Base-by-base conservation (phyloP, 2,329 filamentous ascomycete genomes). In the Aspergillus floridensis region DNA sequence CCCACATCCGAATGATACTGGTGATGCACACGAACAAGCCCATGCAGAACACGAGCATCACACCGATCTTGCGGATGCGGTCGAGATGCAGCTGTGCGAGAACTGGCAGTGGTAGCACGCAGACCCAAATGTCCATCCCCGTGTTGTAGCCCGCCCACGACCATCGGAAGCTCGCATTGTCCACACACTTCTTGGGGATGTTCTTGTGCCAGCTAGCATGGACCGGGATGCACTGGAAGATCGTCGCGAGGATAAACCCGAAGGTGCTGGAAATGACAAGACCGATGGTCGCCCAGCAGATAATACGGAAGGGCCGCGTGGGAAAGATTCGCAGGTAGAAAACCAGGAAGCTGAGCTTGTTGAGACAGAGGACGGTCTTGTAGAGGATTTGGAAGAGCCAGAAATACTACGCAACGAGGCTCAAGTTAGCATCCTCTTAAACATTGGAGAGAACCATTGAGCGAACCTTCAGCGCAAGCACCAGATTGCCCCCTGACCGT, bases 321-420 rank as follows among this genome's bases (percentile, higher is more conserved):
- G 59, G 64, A 50, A 74, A 74, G 54, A 75, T 65, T 16, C 72
- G 69, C 49, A 63, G 53, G 59, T 66, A 73, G 59, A 74, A 67
- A 22, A 65, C 53, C 4, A 72, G 52, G 21, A 68, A 67, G 16
- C 72, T 73, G 21, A 70, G 58, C 44, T 75, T 75, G 66, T 54
- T 54, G 16, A 54, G 52, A 8, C 56, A 53, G 3, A 58, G 49
- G 29, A 58, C 38, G 10, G 52, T 29, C 19, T 58, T 58, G 41
- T 58, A 58, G 2, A 58, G 12, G 29, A 58, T 58, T 12, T 58
- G 56, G 16, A 58, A 58, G 16, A 58, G 56, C 56, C 49, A 58
- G 56, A 58, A 58, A 11, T 22, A 58, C 56, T 53, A 1, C 16
- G 16, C 2, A 3, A 8, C 0, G 16, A 0, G 8, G 8, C 14